Conservation (phyloP, 331 rosid genomes). For the Acacia pycnantha region DNA sequence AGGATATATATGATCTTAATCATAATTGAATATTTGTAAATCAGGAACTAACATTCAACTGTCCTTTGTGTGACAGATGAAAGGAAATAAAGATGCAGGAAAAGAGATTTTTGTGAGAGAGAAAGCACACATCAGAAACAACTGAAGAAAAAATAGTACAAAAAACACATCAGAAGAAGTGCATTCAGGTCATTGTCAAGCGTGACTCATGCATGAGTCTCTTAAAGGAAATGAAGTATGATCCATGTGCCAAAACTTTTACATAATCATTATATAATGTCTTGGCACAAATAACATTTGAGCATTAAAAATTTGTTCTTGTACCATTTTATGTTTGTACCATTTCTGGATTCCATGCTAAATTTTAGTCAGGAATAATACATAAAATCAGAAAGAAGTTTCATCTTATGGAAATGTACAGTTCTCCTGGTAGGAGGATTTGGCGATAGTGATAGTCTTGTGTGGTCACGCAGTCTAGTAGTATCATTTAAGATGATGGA, state of each 20-base stretch:
- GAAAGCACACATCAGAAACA: not conserved
- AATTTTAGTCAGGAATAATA: not conserved
- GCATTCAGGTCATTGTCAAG: slow-evolving; percentile 29
- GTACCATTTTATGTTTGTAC: not conserved
- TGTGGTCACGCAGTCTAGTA: not conserved
- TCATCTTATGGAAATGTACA: not conserved
- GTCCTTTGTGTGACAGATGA: not conserved
- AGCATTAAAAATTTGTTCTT: not conserved
- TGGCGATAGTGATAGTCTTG: not conserved
- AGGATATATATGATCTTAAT: not conserved
- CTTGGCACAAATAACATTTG: not conserved
- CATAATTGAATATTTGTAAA: not conserved
- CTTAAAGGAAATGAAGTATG: slow-evolving; percentile 4
- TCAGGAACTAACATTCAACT: not conserved
- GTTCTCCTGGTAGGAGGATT: not conserved
- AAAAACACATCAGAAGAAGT: not conserved
- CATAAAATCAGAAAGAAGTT: not conserved
- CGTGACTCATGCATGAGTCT: not conserved
- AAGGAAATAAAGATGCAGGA: not conserved
- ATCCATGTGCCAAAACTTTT: not conserved
- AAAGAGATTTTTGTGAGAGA: not conserved
- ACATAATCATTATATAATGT: not conserved
- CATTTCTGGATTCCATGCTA: slow-evolving; percentile 11
- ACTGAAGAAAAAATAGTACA: not conserved
- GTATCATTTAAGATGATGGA: not conserved